Base-by-base conservation (phyloP, 2,329 filamentous ascomycete species). In the Penicillium sp. region DNA sequence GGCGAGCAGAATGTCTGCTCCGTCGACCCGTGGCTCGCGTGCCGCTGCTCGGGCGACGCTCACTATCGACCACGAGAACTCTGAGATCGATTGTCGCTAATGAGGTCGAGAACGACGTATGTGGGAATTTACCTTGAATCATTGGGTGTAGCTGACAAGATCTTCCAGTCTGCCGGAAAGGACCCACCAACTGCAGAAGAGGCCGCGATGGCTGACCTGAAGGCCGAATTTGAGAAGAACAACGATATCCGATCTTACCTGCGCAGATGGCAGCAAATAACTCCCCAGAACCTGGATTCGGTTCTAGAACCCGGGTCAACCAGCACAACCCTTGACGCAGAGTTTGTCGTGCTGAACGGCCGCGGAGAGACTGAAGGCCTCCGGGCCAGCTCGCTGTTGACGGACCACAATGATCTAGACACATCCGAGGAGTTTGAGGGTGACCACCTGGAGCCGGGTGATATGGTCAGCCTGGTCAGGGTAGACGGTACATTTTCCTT, bases 241-340 rank as follows among this genome's bases (percentile, higher is more conserved):
- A 62, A 61, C 29, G 61, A 71, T 46, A 71, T 74, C 24, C 64
- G 69, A 40, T 55, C 64, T n/a, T 72, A 73, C 43, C 54, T 74
- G 16, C 54, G 54, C 38, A 65, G 66, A 62, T 74, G 71, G 71
- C 65, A 68, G 48, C 56, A 60, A 9, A 55, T 47, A 6, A 64
- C 66, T 23, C 48, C 58, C 1, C 62, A 59, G 20, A n/a, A 40
- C 10, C 10, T 65, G 27, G 64, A 69, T 23, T 67, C 66, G 1
- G 50, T 66, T 13, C 57, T 53, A 7, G 56, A 58, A 7, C 51
- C 58, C 1, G 53, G 51, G 13, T 52, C 56, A 10, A 49, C 50
- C 3, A 55, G 57, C 8, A 42, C 16, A 3, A 1, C 8, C 11
- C 14, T 18, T 16, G 11, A 34, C 31, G 14, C 16, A 11, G 14